These are phyloP conservation scores for Groenewaldozyma tartarivorans DNA, from an alignment of 805 yeast genomes.

Conservation along the genomic window DNA sequence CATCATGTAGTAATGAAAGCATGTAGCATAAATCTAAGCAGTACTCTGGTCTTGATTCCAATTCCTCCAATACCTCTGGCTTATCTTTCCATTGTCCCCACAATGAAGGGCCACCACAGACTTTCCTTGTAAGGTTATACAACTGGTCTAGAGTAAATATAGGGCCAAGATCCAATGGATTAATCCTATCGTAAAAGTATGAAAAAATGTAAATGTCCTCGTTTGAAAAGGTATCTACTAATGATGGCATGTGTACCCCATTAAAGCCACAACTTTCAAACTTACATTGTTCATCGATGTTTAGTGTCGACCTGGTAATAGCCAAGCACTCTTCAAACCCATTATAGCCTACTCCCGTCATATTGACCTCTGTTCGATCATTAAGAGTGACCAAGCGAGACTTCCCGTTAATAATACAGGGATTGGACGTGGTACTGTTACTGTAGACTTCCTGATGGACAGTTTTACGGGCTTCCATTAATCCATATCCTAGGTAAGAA, in stretches of 20 bases:
- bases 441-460: slow-evolving; percentile 47
- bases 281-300: slow-evolving; percentile 70
- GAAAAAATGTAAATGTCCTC: slow-evolving; percentile 83
- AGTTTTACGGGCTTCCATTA: slow-evolving; percentile 87
- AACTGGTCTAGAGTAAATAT: slow-evolving; percentile 76
- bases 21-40: slow-evolving; percentile 87
- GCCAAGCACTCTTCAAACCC: slow-evolving; percentile 3
- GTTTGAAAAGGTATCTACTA: slow-evolving; percentile 64
- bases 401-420: slow-evolving; percentile 82
- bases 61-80: slow-evolving; percentile 49
- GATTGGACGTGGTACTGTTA: slow-evolving; percentile 34
- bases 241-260: slow-evolving; percentile 92
- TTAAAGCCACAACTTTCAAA: slow-evolving; percentile 84
- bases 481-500: slow-evolving; percentile 91
- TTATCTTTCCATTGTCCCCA: slow-evolving; percentile 33
- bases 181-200: slow-evolving; percentile 86
- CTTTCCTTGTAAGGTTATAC: slow-evolving; percentile 65
- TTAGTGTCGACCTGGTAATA: slow-evolving; percentile 36
- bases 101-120: slow-evolving; percentile 70
- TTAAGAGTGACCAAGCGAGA: slow-evolving; percentile 26
- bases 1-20: slow-evolving; percentile 79
- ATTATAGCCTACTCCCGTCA: slow-evolving; percentile 55
- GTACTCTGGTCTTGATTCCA: slow-evolving; percentile 80
- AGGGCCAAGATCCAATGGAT: slow-evolving; percentile 85
- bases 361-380: slow-evolving; percentile 43